A percentile compares a stretch with the other conserved stretches of the same genome.
phyloP scores from a whole-genome alignment of 306 rosid genomes.

The Lithocarpus polystachyus region DNA sequence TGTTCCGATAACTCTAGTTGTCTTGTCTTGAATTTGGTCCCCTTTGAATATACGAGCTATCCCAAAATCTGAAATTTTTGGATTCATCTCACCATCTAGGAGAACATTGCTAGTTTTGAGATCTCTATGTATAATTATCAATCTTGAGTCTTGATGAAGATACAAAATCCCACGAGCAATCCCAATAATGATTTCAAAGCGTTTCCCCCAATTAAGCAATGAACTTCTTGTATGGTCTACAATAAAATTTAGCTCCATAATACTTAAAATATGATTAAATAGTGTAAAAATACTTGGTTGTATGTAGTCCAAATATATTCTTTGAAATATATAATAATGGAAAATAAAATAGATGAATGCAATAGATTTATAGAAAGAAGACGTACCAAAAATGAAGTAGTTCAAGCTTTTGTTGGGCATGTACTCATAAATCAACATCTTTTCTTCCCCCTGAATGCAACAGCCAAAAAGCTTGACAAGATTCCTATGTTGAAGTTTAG shows the following conservation, averaged over 20 bases:
- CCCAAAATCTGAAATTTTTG: background rate
- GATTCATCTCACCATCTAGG: background rate
- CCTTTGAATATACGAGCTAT: background rate
- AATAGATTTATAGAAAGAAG: too few relatives aligned
- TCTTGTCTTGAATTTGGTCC: background rate
- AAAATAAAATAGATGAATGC: too few relatives aligned
- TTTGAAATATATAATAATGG: too few relatives aligned
- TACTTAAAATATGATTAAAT: background rate
- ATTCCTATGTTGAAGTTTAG: too few relatives aligned
- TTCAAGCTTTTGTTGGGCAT: too few relatives aligned
- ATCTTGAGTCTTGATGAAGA: background rate
- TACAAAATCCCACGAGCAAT: conserved; percentile 2
- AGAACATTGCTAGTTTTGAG: background rate
- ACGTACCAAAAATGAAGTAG: background rate
- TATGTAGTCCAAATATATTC: too few relatives aligned
- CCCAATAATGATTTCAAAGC: background rate
- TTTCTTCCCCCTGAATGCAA: too few relatives aligned
- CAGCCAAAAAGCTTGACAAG: too few relatives aligned
- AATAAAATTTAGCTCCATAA: background rate
- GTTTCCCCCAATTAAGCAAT: background rate
- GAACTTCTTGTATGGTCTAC: background rate
- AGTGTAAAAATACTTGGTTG: too few relatives aligned
- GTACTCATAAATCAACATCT: too few relatives aligned
- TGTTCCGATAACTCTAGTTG: background rate
- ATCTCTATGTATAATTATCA: background rate